Base-by-base conservation (phyloP, 208 protist genomes). In the Leishmania guyanensis region DNA sequence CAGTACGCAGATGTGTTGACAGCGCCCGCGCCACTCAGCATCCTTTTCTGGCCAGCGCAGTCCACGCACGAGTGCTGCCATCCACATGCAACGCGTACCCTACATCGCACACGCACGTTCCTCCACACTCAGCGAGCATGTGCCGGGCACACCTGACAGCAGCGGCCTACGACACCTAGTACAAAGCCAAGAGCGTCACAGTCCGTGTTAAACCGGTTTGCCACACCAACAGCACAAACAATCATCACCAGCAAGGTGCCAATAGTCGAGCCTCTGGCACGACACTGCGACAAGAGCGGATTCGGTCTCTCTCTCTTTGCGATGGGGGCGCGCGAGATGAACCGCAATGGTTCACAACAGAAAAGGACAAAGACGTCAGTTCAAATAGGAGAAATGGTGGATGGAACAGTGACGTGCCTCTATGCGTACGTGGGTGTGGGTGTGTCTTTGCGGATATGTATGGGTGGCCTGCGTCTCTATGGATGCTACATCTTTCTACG, bases 1-100 rank as follows among this genome's bases (percentile, higher is more conserved):
- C 90, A 93, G 20, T 51, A 66, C 70, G 85, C 69, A 0, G 86
- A 91, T 51, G 69, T 71, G 77, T 93, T 91, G 46, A 54, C 29
- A 5, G 81, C 68, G 26, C 39, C 29, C 0, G 62, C 56, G 3
- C 73, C 77, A 79, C 87, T 91, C 29, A 91, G 86, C 58, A 85
- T 88, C 86, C 84, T 77, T 16, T 65, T 43, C 43, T 75, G 29
- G 3, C 83, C 77, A 4, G 83, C 72, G 66, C 90, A 93, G 71
- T 90, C 84, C 29, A 82, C 62, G 54, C 90, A 93, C 54, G 76
- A 65, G 64, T 82, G 1, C 48, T 62, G 0, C 66, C 48, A 43
- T 76, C 48, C 1, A 80, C 50, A 5, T 54, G 64, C 33, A 75
- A 54, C 0, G 88, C 90, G 74, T 87, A 93, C 4, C 88, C 90